Evolutionary conservation across 2,329 filamentous ascomycete species (phyloP), one percentile per base, ranked within the genome.

Genomic region (Fusarium coffeatum): DNA sequence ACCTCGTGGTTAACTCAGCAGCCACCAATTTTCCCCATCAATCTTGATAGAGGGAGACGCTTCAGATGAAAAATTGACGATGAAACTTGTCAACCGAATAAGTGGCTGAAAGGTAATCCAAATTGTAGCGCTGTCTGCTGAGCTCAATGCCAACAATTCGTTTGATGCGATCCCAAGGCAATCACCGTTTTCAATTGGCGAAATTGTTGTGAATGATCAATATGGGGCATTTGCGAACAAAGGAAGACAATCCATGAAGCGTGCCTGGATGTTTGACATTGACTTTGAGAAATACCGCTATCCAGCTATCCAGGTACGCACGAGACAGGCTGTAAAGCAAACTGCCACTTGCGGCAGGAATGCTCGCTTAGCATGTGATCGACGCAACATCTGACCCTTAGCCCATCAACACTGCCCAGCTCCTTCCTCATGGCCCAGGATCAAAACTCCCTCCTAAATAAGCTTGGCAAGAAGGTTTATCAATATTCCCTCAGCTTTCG

Each of bases 1-100:
- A n/a, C 34, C 34, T 4, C 34, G 10, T 7, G 10, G 6, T 37
- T 18, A 37, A 37, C 10, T 7, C 10, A n/a, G 10, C 10, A 37
- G 18, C 10, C 18, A 37, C 34, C 9, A n/a, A 0, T 4, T 6
- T 2, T 37, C 9, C 5, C 8, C 7, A 3, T 11, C 6, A 5
- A 37, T 18, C 2, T 8, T 1, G 5, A 9, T 10, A 18, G 8
- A n/a, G 9, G 34, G 10, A 37, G 5, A 37, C 3, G 34, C 34
- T 37, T 18, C 18, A 11, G 16, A 11, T 11, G 16, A 6, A 4
- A 1, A n/a, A n/a, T 37, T 9, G 34, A n/a, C 16, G 34, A n/a
- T 37, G 18, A 11, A 18, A n/a, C 18, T 37, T 18, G 9, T 18
- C 32, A 6, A 10, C 16, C 5, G 18, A 37, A 18, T 10, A 1